phyloP scores from a whole-genome alignment of 2,329 filamentous ascomycete genomes.

The Davidsoniella eucalypti region DNA sequence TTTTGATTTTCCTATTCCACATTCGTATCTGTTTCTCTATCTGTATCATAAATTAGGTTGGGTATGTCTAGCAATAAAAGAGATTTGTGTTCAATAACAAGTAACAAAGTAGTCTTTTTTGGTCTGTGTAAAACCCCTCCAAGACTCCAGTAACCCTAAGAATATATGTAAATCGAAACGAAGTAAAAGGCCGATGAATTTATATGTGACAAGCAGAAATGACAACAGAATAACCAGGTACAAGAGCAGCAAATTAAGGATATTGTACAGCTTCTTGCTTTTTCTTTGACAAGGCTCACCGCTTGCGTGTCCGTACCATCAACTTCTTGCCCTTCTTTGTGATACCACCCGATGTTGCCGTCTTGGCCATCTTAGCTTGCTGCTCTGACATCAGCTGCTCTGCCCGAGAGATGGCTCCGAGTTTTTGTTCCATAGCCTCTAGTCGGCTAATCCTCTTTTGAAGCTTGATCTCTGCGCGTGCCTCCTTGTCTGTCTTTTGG shows the following conservation, averaged over 20 bases:
- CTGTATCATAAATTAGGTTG: not conserved
- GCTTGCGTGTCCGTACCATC: conserved; percentile 45
- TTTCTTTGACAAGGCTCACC: conserved; percentile 19
- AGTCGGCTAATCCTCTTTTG: conserved; percentile 33
- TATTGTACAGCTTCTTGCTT: conserved; percentile 12
- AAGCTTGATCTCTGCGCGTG: conserved; percentile 18
- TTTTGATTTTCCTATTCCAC: not conserved
- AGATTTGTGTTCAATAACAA: not conserved
- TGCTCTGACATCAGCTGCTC: conserved; percentile 42
- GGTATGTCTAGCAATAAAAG: not conserved
- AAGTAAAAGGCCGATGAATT: conserved; percentile 2
- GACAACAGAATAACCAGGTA: not conserved
- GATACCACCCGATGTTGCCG: conserved; percentile 40
- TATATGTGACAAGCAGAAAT: not conserved
- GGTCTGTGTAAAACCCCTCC: not conserved
- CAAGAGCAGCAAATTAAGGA: conserved; percentile 7
- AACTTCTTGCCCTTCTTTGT: conserved; percentile 45
- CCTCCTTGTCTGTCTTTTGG: conserved; percentile 15
- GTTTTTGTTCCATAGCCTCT: conserved; percentile 34
- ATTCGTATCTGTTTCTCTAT: not conserved
- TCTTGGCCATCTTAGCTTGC: conserved; percentile 48
- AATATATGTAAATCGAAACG: not conserved
- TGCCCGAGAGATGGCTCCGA: conserved; percentile 36
- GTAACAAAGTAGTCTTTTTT: not conserved
- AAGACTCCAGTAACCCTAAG: not conserved